Percentiles rank a stretch among this genome's conserved stretches.
Evolutionary conservation across 129 eudicot genomes (phyloP).

Genomic region (Escallonia herrerae): DNA sequence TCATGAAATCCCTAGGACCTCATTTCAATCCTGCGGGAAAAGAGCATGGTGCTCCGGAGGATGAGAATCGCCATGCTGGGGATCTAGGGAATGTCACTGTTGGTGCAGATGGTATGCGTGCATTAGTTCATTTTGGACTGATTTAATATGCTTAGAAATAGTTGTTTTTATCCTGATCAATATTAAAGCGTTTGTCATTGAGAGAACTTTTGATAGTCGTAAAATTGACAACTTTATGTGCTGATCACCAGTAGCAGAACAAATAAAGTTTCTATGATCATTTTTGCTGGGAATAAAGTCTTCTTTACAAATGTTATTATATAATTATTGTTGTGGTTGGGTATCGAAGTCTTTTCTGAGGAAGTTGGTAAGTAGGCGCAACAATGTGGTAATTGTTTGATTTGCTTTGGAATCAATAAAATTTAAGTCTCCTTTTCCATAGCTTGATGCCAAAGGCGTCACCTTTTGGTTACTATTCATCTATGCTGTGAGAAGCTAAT

Average conservation of each 20-base stretch:
- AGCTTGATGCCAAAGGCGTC: no score
- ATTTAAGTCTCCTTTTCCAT: no score
- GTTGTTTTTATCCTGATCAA: not conserved
- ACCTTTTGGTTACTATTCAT: no score
- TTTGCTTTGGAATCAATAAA: no score
- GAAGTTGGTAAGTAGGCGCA: no score
- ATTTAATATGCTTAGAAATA: not conserved
- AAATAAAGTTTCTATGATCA: no score
- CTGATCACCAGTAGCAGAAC: no score
- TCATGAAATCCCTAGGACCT: conserved; percentile 53
- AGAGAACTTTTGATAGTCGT: conserved; percentile 2
- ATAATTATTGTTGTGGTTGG: not conserved
- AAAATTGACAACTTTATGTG: not conserved
- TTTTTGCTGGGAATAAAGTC: no score
- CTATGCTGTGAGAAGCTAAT: no score
- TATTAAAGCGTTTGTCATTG: not conserved
- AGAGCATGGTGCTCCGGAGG: conserved; percentile 96
- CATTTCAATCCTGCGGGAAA: conserved; percentile 88
- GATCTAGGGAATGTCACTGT: conserved; percentile 92
- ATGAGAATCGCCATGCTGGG: conserved; percentile 95
- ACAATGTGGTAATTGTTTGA: no score
- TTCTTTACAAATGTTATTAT: no score
- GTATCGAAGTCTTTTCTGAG: not conserved
- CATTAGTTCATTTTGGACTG: not conserved
- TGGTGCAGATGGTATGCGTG: conserved; percentile 79